Conservation (phyloP, 1,139 yeast species). For the Yamadazyma atlantica region DNA sequence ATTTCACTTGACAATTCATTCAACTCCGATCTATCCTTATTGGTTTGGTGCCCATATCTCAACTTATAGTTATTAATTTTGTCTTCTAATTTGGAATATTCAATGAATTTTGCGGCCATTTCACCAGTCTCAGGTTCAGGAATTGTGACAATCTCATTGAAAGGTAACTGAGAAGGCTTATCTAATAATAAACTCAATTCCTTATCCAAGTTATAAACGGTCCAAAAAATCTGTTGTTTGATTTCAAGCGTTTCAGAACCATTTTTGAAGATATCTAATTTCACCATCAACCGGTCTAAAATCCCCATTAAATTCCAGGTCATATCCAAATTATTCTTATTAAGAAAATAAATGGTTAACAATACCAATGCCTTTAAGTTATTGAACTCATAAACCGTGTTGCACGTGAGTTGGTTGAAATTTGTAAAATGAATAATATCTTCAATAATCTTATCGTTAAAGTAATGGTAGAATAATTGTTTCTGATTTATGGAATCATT, state of each 20-base stretch:
- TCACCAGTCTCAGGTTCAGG: constrained; percentile 4
- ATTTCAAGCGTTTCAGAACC: background rate
- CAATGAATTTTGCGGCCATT: constrained; percentile 8
- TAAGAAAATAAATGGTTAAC: constrained; percentile 31
- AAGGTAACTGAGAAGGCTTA: constrained; percentile 38
- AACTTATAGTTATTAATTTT: constrained; percentile 16
- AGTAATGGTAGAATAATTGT: constrained; percentile 24
- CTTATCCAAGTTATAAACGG: constrained; percentile 39
- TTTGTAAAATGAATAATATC: constrained; percentile 36
- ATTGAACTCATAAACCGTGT: constrained; percentile 9
- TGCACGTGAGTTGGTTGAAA: constrained; percentile 16
- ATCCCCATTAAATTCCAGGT: constrained; percentile 40
- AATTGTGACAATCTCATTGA: constrained; percentile 12
- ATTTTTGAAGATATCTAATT: constrained; percentile 22
- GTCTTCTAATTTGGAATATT: constrained; percentile 15
- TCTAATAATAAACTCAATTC: constrained; percentile 34
- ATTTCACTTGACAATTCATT: constrained; percentile 14
- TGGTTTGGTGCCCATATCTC: background rate
- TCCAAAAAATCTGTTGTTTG: constrained; percentile 30
- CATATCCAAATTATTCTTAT: constrained; percentile 26
- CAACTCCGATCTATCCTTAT: no score
- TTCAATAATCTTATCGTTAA: constrained; percentile 33
- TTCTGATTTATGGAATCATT: constrained; percentile 29
- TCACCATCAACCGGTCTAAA: constrained; percentile 28
- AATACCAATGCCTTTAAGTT: constrained; percentile 28